Evolutionary conservation across 108 stramenopile species (phyloP), one percentile per base, ranked within the genome.

Genomic region (Fragilaria radians): DNA sequence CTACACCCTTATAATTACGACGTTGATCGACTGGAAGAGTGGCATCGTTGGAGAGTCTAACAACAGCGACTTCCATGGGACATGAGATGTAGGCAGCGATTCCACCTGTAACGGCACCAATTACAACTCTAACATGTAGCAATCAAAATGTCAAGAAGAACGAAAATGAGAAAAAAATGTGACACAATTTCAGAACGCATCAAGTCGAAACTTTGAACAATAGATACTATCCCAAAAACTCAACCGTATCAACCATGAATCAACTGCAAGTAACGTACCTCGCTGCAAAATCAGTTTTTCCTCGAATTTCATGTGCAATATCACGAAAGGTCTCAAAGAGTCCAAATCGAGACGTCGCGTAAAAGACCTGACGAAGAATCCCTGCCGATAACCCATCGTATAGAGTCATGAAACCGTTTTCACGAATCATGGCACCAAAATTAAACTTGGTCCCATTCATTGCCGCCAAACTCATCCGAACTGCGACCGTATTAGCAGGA

Each of bases 11-110:
- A 67, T 96, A 96, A 65, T 94, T 94, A 33, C 91, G 68, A 28
- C 95, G 84, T 65, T 92, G 78, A 9, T 62, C 75, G 21, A 62
- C 65, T 7, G 95, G 95, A 30, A 93, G 62, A 21, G 77, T 78
- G 21, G 81, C 81, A 69, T 96, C 95, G 61, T 96, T 96, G 34
- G 87, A 85, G 85, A 94, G 86, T 21, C 95, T 82, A 3, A 96
- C 89, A 5, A 89, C 82, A n/a, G 83, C 85, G 19, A 96, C 95
- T 77, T 96, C 95, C 83, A 88, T 88, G 29, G 95, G 95, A 62
- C 95, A 96, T 21, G 84, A 82, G 47, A 95, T 75, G 49, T 85
- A 83, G 25, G 95, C 95, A 5, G 95, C 95, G 46, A 89, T 77
- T 50, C 88, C 95, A 28, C 95, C 95, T 5, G 92, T 84, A 4